Percentiles rank a stretch among this genome's conserved stretches.
phyloP scores from a whole-genome alignment of 495 filamentous ascomycete genomes.

The Podospora sp. region DNA sequence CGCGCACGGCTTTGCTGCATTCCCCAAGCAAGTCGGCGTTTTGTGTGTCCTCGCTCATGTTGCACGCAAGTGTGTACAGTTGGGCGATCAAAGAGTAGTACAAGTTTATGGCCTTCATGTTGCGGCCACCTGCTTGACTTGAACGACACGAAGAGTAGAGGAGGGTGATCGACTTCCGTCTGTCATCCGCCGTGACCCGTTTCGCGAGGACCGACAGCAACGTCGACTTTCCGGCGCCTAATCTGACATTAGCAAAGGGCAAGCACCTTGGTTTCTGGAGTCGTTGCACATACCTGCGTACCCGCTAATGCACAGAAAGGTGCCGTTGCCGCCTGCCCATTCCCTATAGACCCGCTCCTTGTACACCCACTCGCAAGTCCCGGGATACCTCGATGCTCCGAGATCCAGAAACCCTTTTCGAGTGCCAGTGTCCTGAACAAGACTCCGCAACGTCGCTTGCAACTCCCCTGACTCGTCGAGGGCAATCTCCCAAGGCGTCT shows the following conservation, averaged over 20 bases:
- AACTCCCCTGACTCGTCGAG: slow-evolving; percentile 26
- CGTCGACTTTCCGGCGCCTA: slow-evolving; percentile 30
- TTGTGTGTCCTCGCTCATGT: slow-evolving; percentile 1
- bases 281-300: slow-evolving; percentile 21
- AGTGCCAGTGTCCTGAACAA: background rate
- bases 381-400: slow-evolving; percentile 21
- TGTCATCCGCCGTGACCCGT: slow-evolving; percentile 11
- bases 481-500: slow-evolving; percentile 32
- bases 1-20: background rate
- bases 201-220: slow-evolving; percentile 23
- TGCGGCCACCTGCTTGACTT: background rate
- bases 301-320: slow-evolving; percentile 26
- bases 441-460: slow-evolving; percentile 11
- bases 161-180: slow-evolving; percentile 2
- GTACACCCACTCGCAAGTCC: slow-evolving; percentile 30
- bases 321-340: slow-evolving; percentile 11
- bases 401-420: slow-evolving; percentile 9
- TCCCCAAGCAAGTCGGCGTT: background rate
- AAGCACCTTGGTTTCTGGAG: background rate
- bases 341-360: slow-evolving; percentile 3
- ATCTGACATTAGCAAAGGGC: background rate
- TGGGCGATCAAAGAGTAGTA: slow-evolving; percentile 23
- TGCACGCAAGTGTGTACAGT: slow-evolving; percentile 19
- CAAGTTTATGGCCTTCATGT: slow-evolving; percentile 13
- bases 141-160: slow-evolving; percentile 24